These are phyloP conservation scores for Stemphylium vesicarium DNA, from an alignment of 2,329 filamentous ascomycete species.

Conservation along the genomic window DNA sequence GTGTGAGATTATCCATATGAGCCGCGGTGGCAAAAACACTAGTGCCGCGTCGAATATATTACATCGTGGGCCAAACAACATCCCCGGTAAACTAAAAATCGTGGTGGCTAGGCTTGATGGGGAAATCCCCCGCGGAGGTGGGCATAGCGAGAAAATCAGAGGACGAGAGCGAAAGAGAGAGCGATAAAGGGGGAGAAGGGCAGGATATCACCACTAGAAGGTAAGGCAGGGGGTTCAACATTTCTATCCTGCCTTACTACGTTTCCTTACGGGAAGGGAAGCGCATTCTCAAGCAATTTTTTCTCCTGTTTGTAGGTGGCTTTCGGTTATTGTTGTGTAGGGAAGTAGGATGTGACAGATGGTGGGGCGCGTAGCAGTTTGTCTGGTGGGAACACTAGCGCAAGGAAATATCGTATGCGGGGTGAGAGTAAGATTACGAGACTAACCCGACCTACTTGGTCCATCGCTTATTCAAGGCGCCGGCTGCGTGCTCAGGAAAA, in stretches of 20 bases:
- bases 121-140: neutral
- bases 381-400: neutral
- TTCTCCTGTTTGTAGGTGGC: too few relatives aligned
- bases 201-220: neutral
- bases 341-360: too few relatives aligned
- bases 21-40: slow-evolving; percentile 25
- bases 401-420: neutral
- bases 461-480: neutral
- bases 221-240: neutral
- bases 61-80: neutral
- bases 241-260: too few relatives aligned
- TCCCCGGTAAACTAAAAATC: too few relatives aligned
- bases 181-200: too few relatives aligned
- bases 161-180: neutral
- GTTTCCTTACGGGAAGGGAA: too few relatives aligned
- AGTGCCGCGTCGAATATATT: slow-evolving; percentile 4
- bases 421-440: neutral
- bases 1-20: slow-evolving; percentile 42
- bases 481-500: neutral
- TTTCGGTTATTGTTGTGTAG: too few relatives aligned
- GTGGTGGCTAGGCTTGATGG: too few relatives aligned
- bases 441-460: neutral
- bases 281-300: too few relatives aligned
- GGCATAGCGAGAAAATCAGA: too few relatives aligned
- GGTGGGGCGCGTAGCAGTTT: too few relatives aligned